Conservation (phyloP, 352 stramenopile genomes). For the Blastocystis sp. region DNA sequence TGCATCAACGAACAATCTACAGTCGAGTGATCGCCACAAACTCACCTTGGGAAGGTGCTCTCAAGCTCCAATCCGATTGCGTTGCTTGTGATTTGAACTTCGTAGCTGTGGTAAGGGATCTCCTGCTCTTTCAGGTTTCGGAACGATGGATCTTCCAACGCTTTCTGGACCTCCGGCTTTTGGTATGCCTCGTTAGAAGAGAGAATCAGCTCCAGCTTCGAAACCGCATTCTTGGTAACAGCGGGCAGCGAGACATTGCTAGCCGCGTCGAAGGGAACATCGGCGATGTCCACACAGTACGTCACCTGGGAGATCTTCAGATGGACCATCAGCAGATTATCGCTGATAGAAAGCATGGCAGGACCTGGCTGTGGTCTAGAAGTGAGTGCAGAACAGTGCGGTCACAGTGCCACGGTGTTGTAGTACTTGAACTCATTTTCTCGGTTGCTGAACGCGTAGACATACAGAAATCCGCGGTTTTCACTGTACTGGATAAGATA, state of each 20-base stretch:
- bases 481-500: slow-evolving; percentile 40
- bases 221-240: background rate
- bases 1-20: background rate
- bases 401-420: slow-evolving; percentile 38
- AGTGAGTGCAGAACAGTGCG: background rate
- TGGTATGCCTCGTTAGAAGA: background rate
- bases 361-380: background rate
- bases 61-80: slow-evolving; percentile 33
- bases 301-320: background rate
- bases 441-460: slow-evolving; percentile 50
- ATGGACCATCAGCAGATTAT: slow-evolving; percentile 45
- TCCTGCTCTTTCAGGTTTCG: background rate
- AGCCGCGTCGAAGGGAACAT: slow-evolving; percentile 2
- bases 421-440: slow-evolving; percentile 38
- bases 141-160: slow-evolving; percentile 4
- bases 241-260: background rate
- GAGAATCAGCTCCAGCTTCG: background rate
- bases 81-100: background rate
- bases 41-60: slow-evolving; percentile 14
- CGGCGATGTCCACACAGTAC: background rate
- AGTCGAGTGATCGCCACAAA: background rate
- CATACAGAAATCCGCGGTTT: background rate
- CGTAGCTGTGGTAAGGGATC: slow-evolving; percentile 11
- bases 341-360: background rate
- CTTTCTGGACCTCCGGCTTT: background rate